A percentile compares a stretch with the other conserved stretches of the same genome.
phyloP scores from a whole-genome alignment of 441 rosid genomes.

The Euphorbia celastroides region DNA sequence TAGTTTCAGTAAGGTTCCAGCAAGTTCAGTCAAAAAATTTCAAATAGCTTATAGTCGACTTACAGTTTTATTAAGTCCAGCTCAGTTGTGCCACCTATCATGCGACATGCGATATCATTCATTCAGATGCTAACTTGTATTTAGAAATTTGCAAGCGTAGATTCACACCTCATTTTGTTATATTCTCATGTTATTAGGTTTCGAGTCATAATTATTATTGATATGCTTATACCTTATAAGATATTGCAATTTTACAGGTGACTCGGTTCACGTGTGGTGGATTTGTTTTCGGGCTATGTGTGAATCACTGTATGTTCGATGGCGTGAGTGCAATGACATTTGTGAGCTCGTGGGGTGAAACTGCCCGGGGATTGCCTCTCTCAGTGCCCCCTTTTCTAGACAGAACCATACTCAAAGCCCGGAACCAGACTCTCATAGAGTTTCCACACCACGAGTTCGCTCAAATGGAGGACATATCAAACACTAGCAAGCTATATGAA shows the following conservation, averaged over 20 bases:
- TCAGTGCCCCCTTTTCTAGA: conserved; percentile 55
- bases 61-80: no score
- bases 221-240: no score
- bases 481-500: conserved; percentile 43
- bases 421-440: conserved; percentile 48
- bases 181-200: no score
- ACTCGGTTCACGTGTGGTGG: conserved; percentile 81
- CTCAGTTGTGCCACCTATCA: no score
- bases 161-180: no score
- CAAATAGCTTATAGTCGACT: no score
- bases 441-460: conserved; percentile 63
- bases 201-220: no score
- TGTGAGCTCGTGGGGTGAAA: conserved; percentile 79
- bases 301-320: conserved; percentile 84
- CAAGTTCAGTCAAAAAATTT: no score
- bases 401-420: conserved; percentile 50
- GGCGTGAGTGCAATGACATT: conserved; percentile 85
- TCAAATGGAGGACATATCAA: conserved; percentile 59
- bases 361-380: conserved; percentile 59
- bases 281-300: conserved; percentile 57
- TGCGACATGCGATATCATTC: no score
- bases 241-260: conserved; percentile 55
- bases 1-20: no score
- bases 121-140: no score
- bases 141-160: no score